phyloP scores from a whole-genome alignment of 1,139 yeast species.

The Casaregolazyma lundiana region DNA sequence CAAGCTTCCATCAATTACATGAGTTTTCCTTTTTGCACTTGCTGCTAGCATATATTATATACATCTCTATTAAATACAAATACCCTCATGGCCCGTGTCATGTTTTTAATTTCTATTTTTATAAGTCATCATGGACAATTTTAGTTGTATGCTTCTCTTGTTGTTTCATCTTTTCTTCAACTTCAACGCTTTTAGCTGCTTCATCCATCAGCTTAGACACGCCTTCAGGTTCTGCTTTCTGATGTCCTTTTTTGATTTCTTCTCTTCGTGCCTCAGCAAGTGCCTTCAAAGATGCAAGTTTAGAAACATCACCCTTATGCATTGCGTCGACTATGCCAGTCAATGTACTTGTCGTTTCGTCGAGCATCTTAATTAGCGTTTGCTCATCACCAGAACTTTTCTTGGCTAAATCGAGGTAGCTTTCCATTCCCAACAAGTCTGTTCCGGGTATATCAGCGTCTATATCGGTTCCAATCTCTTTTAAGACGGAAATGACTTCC shows the following conservation, averaged over 20 bases:
- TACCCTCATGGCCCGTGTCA: background rate
- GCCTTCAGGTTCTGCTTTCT: background rate
- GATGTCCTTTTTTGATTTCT: background rate
- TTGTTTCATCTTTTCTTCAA: background rate
- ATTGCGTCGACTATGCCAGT: background rate
- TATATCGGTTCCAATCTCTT: background rate
- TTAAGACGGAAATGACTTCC: constrained; percentile 6
- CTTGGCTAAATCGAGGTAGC: background rate
- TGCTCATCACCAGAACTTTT: background rate
- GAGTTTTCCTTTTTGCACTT: constrained; percentile 33
- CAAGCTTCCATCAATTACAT: constrained; percentile 33
- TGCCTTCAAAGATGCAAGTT: background rate
- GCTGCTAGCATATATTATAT: constrained; percentile 18
- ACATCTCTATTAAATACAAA: constrained; percentile 4
- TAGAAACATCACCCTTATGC: background rate
- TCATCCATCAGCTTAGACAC: constrained; percentile 3
- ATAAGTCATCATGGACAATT: constrained; percentile 16
- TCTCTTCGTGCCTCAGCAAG: constrained; percentile 4
- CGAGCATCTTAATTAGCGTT: background rate
- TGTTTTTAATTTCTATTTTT: constrained; percentile 2
- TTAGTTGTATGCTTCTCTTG: constrained; percentile 4
- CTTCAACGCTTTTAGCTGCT: constrained; percentile 8
- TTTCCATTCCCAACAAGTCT: background rate
- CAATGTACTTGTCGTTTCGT: background rate
- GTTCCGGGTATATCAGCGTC: background rate